Evolutionary conservation across 768 basidiomycete genomes (phyloP), one percentile per base, ranked within the genome.

Genomic region (Tylopilus subfusipes): DNA sequence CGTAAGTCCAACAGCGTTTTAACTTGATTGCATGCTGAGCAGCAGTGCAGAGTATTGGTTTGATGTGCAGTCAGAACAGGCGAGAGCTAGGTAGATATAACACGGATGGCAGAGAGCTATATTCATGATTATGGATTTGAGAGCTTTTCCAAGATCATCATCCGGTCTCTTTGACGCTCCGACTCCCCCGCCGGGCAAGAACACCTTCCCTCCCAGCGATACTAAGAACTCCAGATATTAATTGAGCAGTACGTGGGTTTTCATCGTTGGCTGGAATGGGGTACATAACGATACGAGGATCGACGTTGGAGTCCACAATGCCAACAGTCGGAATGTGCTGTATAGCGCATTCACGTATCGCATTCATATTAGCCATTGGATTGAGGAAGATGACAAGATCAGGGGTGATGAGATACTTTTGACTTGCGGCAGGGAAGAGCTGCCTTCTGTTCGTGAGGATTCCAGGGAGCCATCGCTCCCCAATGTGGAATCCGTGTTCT

Each of bases 201-300:
- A 81, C 76, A 14, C 89, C 88, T 66, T 92, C 88, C 56, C 82
- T 76, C 2, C 93, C 88, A 2, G 97, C 97, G 56, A 97, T 80
- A 60, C 93, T 92, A 54, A 99, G 75, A 10, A 97, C 83, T 12
- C 96, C 96, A 1, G 87, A 84, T 53, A 99, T 81, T 39, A 99
- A 75, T 64, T 98, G 96, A 42, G 93, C 92, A 16, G 94, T 88
- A 43, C 94, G 82, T 11, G 87, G 80, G 66, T 84, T 93, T 73
- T 99, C 97, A 73, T 96, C 93, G 70, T 98, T 99, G n/a, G 92
- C 94, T 0, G 94, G 95, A 65, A 99, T 98, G 40, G 97, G 89
- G 70, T 97, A 98, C 81, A 98, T 97, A 57, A 99, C 95, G 36
- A 93, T 79, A 24, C 97, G 85, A 6, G 97, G 97, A 73, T 99